These are phyloP conservation scores for Diaporthe humulicola DNA, from an alignment of 2,329 filamentous ascomycete genomes.

Conservation along the genomic window DNA sequence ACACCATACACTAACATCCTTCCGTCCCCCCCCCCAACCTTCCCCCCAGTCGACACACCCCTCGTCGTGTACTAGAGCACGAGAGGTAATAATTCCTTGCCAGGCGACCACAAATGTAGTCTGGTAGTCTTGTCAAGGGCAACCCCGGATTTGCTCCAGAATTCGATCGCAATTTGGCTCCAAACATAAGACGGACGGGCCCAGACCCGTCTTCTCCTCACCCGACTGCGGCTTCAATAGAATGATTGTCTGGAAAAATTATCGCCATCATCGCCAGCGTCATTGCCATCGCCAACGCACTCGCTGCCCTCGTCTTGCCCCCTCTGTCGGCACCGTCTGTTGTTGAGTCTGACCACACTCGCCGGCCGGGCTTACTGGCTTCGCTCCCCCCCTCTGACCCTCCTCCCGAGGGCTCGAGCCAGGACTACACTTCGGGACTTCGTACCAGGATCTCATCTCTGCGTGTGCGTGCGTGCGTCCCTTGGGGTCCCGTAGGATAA, in stretches of 20 bases:
- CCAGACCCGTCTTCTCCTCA: conserved; percentile 24
- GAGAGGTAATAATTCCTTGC: conserved; percentile 31
- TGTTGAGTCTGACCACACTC: not conserved
- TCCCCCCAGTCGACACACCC: conserved; percentile 21
- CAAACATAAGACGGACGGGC: conserved; percentile 39
- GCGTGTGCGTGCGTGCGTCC: not conserved
- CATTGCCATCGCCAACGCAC: not conserved
- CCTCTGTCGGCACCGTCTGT: not conserved
- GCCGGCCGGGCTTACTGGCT: conserved; percentile 30
- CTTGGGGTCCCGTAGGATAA: conserved; percentile 2
- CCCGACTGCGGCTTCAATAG: conserved; percentile 23
- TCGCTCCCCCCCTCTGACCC: not conserved
- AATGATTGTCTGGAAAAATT: not conserved
- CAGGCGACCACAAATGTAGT: conserved; percentile 28
- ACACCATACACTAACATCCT: conserved; percentile 1
- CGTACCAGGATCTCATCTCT: not conserved
- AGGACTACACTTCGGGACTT: not conserved
- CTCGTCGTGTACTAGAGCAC: conserved; percentile 15
- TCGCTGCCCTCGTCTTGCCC: not conserved
- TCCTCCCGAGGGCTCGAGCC: not conserved
- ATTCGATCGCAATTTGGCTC: conserved; percentile 32
- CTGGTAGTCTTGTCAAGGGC: conserved; percentile 26
- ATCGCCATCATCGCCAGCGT: conserved; percentile 9
- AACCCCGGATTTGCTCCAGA: conserved; percentile 40
- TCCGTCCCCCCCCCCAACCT: not conserved